These are phyloP conservation scores for Aspergillus udagawae DNA, from an alignment of 2,329 filamentous ascomycete genomes.

Conservation along the genomic window DNA sequence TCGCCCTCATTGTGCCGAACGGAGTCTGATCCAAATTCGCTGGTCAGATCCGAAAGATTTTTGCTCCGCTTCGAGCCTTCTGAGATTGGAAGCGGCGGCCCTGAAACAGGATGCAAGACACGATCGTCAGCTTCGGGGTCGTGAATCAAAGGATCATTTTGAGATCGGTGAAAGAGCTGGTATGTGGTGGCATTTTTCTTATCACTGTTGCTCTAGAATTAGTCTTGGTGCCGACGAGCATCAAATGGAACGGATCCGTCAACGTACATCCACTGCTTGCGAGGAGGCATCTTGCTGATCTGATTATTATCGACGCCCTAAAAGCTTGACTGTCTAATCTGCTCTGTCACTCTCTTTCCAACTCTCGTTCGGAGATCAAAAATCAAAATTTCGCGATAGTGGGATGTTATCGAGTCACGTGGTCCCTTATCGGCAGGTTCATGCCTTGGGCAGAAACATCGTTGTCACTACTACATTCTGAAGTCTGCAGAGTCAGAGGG, in stretches of 20 bases:
- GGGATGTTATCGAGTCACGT: constrained; percentile 24
- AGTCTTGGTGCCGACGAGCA: not conserved
- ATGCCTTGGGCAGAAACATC: not conserved
- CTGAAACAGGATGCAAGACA: constrained; percentile 70
- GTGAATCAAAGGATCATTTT: constrained; percentile 96
- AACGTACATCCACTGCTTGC: constrained; percentile 70
- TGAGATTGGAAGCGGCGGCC: constrained; percentile 25
- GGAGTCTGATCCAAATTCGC: constrained; percentile 61
- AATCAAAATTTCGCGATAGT: constrained; percentile 23
- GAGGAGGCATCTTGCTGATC: constrained; percentile 61
- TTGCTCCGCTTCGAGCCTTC: constrained; percentile 45
- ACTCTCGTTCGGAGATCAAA: constrained; percentile 6
- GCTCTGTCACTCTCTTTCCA: not conserved
- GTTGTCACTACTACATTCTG: not conserved
- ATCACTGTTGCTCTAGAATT: constrained; percentile 50
- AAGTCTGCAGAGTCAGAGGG: not conserved
- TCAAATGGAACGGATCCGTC: not conserved
- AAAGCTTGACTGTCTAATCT: not conserved
- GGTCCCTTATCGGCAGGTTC: constrained; percentile 23
- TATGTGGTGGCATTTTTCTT: constrained; percentile 94
- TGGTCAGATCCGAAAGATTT: constrained; percentile 72
- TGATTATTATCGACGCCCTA: not conserved
- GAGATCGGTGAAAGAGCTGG: constrained; percentile 88
- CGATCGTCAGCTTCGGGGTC: constrained; percentile 83
- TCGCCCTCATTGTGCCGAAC: constrained; percentile 91